Percentiles rank a stretch among this genome's conserved stretches.
These are phyloP conservation scores for Thelonectria rubi DNA, from an alignment of 2,329 filamentous ascomycete species.

Conservation along the genomic window DNA sequence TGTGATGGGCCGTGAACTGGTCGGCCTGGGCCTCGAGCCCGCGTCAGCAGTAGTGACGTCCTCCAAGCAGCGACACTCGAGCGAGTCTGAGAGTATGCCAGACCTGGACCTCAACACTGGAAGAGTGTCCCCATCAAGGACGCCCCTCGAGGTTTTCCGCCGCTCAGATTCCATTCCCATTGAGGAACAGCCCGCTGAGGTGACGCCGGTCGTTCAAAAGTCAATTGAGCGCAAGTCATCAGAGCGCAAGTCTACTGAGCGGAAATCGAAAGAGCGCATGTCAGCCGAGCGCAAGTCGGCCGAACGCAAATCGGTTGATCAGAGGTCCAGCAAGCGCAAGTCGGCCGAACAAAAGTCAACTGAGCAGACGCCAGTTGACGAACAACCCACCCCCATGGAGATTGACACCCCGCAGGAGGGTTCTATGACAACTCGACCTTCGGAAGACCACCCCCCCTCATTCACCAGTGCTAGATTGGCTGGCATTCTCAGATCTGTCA, in stretches of 20 bases:
- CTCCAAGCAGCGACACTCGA: conserved; percentile 55
- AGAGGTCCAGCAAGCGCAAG: conserved; percentile 12
- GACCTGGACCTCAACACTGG: conserved; percentile 35
- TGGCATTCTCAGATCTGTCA: conserved; percentile 56
- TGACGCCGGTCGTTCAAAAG: conserved; percentile 4
- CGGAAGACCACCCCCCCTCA: conserved; percentile 39
- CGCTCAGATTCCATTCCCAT: conserved; percentile 41
- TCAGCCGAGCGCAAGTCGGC: not conserved
- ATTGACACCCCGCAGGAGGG: conserved; percentile 37
- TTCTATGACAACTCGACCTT: conserved; percentile 28
- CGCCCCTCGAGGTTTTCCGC: conserved; percentile 44
- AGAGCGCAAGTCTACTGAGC: not conserved
- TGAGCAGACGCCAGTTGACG: conserved; percentile 4
- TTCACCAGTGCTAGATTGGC: conserved; percentile 42
- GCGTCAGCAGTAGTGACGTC: conserved; percentile 65
- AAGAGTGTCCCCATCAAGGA: conserved; percentile 27
- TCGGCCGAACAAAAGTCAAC: not conserved
- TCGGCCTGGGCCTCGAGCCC: conserved; percentile 65
- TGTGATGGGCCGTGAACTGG: conserved; percentile 65
- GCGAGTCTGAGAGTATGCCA: conserved; percentile 36
- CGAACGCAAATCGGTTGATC: not conserved
- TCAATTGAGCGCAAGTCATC: conserved; percentile 16
- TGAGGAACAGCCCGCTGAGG: conserved; percentile 15
- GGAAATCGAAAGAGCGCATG: not conserved
- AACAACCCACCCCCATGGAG: conserved; percentile 37